Base-by-base conservation (phyloP, 2,329 filamentous ascomycete genomes). In the Nemania bipapillata region DNA sequence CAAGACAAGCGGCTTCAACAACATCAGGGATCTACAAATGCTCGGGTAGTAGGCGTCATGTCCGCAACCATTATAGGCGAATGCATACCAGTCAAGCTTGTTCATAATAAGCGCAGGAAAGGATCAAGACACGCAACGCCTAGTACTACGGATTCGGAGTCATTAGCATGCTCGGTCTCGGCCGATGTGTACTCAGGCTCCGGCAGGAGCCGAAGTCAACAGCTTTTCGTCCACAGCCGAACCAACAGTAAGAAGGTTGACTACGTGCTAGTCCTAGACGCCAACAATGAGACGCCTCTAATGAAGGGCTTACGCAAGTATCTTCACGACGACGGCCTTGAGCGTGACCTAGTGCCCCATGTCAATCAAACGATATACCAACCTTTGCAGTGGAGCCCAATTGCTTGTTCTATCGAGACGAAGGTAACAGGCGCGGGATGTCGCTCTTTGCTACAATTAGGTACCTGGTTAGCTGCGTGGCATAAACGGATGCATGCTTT, bases 401-500 rank as follows among this genome's bases (percentile, higher is more conserved):
- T 40, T 12, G 35, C 12, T 12, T 40, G 12, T 40, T 40, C 35
- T 40, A 40, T 40, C 15, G 3, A 12, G 15, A 40, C 12, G 35
- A 6, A 40, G n/a, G n/a, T n/a, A 40, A 40, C 30, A 4, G 3
- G 9, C 35, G 15, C 12, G 7, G 12, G 3, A 40, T n/a, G 35
- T 12, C 8, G 35, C 4, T 32, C 30, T 9, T 9, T 61, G 42
- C n/a, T 63, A 15, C 47, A 63, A 35, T 40, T 57, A 15, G 53
- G 37, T 20, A 58, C 30, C 24, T 65, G 62, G 40, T 22, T 37
- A 11, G 62, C 62, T 20, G 24, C 53, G 4, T 47, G 62, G 62
- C 54, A 65, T 47, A 58, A 65, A 37, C 62, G 40, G 9, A 47
- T 65, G 37, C 54, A 42, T 50, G 1, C 1, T 47, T 42, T 65